Evolutionary conservation across 1,284 basidiomycete genomes (phyloP).

Genomic region (Stygiomarasmius scandens): DNA sequence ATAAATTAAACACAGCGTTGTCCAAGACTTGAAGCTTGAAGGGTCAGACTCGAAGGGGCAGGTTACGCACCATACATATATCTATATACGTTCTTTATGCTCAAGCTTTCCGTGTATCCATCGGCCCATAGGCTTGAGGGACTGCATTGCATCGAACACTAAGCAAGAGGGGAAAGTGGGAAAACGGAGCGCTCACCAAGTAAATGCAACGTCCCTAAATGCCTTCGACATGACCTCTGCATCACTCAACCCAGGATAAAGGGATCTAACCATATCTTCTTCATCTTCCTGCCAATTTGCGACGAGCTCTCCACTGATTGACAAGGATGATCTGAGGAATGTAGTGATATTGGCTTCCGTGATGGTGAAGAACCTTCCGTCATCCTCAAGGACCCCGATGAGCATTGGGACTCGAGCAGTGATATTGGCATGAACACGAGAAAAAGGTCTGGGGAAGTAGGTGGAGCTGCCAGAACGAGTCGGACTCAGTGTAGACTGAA

Average conservation of each 20-base stretch:
- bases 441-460: slow-evolving; percentile 14
- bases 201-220: slow-evolving; percentile 13
- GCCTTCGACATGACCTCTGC: slow-evolving; percentile 10
- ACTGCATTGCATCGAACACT: slow-evolving; percentile 12
- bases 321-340: slow-evolving; percentile 2
- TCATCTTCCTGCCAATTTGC: background rate
- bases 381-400: slow-evolving; percentile 18
- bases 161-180: no score
- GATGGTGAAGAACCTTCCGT: slow-evolving; percentile 19
- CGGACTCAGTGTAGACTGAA: background rate
- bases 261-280: slow-evolving; percentile 5
- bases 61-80: background rate
- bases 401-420: slow-evolving; percentile 18
- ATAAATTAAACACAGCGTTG: no score
- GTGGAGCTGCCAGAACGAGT: slow-evolving; percentile 9
- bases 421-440: slow-evolving; percentile 9
- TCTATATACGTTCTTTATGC: slow-evolving; percentile 12
- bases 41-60: no score
- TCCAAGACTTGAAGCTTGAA: no score
- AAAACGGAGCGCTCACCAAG: slow-evolving; percentile 10
- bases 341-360: slow-evolving; percentile 13
- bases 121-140: slow-evolving; percentile 19
- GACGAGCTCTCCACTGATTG: background rate
- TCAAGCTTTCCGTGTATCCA: slow-evolving; percentile 17
- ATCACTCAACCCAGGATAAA: slow-evolving; percentile 19